Percentiles rank a stretch among this genome's conserved stretches.
Evolutionary conservation across 2,329 filamentous ascomycete genomes (phyloP).

Genomic region (Trichoderma simmonsii): DNA sequence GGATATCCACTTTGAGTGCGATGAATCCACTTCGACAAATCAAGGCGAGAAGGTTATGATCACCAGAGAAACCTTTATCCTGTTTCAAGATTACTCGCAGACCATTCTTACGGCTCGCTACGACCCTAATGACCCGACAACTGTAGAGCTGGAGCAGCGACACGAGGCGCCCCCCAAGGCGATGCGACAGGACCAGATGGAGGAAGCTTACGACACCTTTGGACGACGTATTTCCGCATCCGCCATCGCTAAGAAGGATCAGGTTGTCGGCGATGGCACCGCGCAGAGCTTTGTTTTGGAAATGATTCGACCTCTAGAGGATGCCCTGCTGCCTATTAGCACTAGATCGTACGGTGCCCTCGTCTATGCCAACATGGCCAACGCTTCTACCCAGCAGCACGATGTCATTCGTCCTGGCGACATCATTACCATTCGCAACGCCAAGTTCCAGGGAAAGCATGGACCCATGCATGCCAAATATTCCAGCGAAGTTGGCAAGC

Average conservation of each 20-base stretch:
- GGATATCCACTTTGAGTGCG: constrained; percentile 78
- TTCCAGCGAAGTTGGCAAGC: constrained; percentile 78
- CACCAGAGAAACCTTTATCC: constrained; percentile 77
- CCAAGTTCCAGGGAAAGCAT: constrained; percentile 91
- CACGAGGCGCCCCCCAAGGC: constrained; percentile 80
- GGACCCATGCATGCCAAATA: constrained; percentile 97
- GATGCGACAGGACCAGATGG: constrained; percentile 88
- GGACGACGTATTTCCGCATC: constrained; percentile 74
- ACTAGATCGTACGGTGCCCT: constrained; percentile 85
- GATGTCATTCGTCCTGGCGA: constrained; percentile 94
- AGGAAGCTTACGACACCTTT: constrained; percentile 77
- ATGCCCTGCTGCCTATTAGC: constrained; percentile 80
- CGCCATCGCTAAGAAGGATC: constrained; percentile 69
- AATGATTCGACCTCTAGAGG: constrained; percentile 68
- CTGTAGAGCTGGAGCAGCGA: constrained; percentile 75
- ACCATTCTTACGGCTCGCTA: constrained; percentile 81
- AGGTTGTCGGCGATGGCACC: constrained; percentile 78
- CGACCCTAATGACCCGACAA: constrained; percentile 68
- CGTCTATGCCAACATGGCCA: constrained; percentile 92
- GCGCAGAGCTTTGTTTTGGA: constrained; percentile 75
- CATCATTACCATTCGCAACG: constrained; percentile 88
- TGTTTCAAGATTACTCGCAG: constrained; percentile 96
- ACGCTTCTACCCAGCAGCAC: constrained; percentile 83
- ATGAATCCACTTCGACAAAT: constrained; percentile 69
- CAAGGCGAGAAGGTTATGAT: constrained; percentile 68